Percentiles rank a stretch among this genome's conserved stretches.
These are phyloP conservation scores for Yamadazyma conglobata DNA, from an alignment of 1,139 yeast genomes.

Conservation along the genomic window DNA sequence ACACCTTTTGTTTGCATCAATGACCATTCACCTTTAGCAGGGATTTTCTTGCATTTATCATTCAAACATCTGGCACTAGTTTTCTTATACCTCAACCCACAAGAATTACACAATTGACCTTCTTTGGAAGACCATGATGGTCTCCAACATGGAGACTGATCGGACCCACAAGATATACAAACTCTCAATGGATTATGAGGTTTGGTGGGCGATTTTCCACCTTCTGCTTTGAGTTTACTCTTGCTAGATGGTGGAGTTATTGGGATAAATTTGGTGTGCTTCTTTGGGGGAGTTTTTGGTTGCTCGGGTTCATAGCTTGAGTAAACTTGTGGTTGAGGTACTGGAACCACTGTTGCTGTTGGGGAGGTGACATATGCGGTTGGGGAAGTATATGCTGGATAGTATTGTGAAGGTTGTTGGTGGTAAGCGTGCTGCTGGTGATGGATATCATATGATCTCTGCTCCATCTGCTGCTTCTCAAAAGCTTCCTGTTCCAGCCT, in stretches of 20 bases:
- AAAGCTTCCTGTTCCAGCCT: slow-evolving; percentile 4
- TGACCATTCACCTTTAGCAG: slow-evolving; percentile 95
- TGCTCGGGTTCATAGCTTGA: slow-evolving; percentile 12
- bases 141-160: slow-evolving; percentile 97
- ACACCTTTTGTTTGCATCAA: slow-evolving; percentile 75
- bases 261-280: slow-evolving; percentile 35
- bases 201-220: slow-evolving; percentile 34
- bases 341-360: slow-evolving; percentile 11
- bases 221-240: slow-evolving; percentile 27
- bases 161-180: slow-evolving; percentile 89
- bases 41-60: slow-evolving; percentile 74
- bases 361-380: slow-evolving; percentile 14
- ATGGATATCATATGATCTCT: slow-evolving; percentile 5
- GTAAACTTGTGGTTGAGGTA: slow-evolving; percentile 13
- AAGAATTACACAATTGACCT: slow-evolving; percentile 93
- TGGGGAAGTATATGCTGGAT: slow-evolving; percentile 15
- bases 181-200: slow-evolving; percentile 41
- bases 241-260: slow-evolving; percentile 43
- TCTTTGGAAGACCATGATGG: slow-evolving; percentile 90
- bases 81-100: slow-evolving; percentile 92
- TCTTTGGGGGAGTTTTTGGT: slow-evolving; percentile 17
- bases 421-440: slow-evolving; percentile 1
- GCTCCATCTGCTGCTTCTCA: slow-evolving; percentile 8
- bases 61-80: slow-evolving; percentile 89
- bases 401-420: slow-evolving; percentile 9